Percentiles rank a stretch among this genome's conserved stretches.
phyloP scores from a whole-genome alignment of 148 eudicot genomes.

The Silene latifolia region DNA sequence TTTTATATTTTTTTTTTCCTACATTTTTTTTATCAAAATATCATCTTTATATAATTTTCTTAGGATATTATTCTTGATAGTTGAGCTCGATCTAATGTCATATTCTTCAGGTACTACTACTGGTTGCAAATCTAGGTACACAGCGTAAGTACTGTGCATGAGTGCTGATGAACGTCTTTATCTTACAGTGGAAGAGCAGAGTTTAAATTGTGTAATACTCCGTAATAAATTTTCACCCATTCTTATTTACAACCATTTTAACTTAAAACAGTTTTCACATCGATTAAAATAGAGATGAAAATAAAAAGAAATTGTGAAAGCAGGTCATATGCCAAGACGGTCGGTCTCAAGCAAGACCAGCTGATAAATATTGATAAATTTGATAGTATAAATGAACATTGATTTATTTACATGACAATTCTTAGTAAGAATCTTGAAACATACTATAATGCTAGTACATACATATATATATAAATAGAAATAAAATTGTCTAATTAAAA shows the following conservation, averaged over 20 bases:
- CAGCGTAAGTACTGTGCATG: neutral
- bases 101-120: constrained; percentile 12
- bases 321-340: too few species aligned
- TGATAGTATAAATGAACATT: neutral
- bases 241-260: too few species aligned
- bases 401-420: neutral
- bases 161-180: constrained; percentile 4
- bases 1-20: too few species aligned
- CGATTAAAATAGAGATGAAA: neutral
- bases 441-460: neutral
- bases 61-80: constrained; percentile 17
- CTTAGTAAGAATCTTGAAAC: neutral
- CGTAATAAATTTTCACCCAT: neutral
- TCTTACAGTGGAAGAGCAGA: neutral
- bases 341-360: too few species aligned
- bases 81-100: constrained; percentile 15
- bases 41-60: constrained; percentile 8
- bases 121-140: constrained; percentile 7
- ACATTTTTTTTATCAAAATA: neutral
- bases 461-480: neutral
- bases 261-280: too few species aligned
- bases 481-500: neutral
- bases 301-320: too few species aligned
- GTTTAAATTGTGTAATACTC: too few species aligned
- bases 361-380: too few species aligned